Evolutionary conservation across 257 asterid genomes (phyloP), one percentile per base, ranked within the genome.

Genomic region (Hygrophila difformis): DNA sequence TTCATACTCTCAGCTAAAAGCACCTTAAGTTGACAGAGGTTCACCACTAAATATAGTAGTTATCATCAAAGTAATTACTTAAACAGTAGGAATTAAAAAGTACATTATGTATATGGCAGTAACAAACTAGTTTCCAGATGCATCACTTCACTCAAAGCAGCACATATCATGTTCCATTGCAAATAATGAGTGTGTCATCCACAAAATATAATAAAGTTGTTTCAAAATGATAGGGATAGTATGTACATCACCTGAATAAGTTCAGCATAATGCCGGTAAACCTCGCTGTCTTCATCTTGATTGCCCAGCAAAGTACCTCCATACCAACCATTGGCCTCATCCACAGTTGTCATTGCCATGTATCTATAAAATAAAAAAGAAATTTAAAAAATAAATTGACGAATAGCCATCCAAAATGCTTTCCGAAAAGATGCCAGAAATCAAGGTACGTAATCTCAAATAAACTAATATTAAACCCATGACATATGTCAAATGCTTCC

Each of bases 281-380:
- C 78, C 51, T 69, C 83, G 37, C 93, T 82, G 75, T 23, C 74
- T 59, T 86, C 96, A 39, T 86, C 94, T 72, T 72, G 93, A 70
- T 86, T 96, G 13, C 95, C 99, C 51, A 91, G 75, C 64, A 91
- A 65, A 5, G 89, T 74, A 40, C 99, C 96, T 2, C 99, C 95
- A 51, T 78, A 91, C 99, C 99, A 91, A 53, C 95, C 96, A 67
- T 79, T 82, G 37, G 89, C 63, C 71, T 86, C 95, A 16, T 86
- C 74, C 12, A 74, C 74, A 12, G 93, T 70, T 22, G 84, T 91
- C 94, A 82, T 77, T 47, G 93, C 87, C 22, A 75, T 68, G 70
- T 82, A 91, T 67, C 99, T 91, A 59, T 29, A 57, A n/a, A 28
- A 59, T 40, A 19, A 33, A 51, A 40, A 37, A 20, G 37, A 38